Conservation (phyloP, 768 basidiomycete genomes). For the Lactarius sanguifluus region DNA sequence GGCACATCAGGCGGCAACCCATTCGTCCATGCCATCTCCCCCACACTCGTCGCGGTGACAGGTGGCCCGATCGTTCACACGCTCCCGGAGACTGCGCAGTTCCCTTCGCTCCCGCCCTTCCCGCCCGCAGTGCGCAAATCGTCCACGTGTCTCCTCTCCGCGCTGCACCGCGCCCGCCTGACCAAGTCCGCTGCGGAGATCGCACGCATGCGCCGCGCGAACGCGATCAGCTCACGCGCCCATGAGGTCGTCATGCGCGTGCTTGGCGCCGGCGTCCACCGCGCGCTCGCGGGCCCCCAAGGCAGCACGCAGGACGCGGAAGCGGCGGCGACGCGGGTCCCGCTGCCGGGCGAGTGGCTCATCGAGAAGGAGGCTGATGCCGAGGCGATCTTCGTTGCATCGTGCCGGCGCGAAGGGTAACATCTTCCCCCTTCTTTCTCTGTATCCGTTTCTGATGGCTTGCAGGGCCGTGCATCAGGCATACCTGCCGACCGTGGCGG, state of each 20-base stretch:
- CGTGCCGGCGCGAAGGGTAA: conserved; percentile 85
- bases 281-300: background rate
- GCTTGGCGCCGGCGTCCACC: conserved; percentile 70
- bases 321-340: conserved; percentile 37
- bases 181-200: conserved; percentile 78
- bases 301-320: conserved; percentile 42
- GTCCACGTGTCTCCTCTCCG: conserved; percentile 66
- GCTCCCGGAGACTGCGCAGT: conserved; percentile 54
- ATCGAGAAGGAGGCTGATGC: conserved; percentile 93
- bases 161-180: conserved; percentile 81
- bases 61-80: conserved; percentile 57
- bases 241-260: conserved; percentile 93
- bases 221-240: conserved; percentile 82
- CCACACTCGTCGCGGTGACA: too few species aligned
- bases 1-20: too few species aligned
- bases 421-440: background rate
- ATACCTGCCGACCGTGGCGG: conserved; percentile 91
- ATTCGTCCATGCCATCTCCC: too few species aligned
- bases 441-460: background rate
- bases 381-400: conserved; percentile 90
- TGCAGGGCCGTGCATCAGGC: conserved; percentile 79
- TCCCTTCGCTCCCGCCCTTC: conserved; percentile 49
- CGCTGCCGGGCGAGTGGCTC: conserved; percentile 79
- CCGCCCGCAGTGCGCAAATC: conserved; percentile 43
- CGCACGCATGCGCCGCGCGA: conserved; percentile 71